Base-by-base conservation (phyloP, 2,329 filamentous ascomycete species). In the Dactylellina leptospora region DNA sequence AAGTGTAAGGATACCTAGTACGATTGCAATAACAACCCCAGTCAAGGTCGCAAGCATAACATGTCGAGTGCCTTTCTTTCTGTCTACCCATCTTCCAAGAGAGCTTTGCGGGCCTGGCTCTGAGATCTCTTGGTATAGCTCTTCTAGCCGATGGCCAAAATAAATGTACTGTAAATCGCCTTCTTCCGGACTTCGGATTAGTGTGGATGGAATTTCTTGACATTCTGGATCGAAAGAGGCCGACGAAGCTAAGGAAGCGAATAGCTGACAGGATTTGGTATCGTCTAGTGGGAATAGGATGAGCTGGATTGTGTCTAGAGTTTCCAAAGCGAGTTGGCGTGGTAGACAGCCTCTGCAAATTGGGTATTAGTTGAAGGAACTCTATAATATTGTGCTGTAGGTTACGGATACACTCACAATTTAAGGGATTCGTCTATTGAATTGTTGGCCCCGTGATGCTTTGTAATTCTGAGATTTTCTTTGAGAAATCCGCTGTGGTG, bases 401-500 rank as follows among this genome's bases (percentile, higher is more conserved):
- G 20, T 3, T 47, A 44, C 20, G 4, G 16, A 11, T 18, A 45
- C 5, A 42, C 56, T 18, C 44, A 61, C 45, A 51, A 4, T 51
- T 61, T 71, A 0, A 74, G 20, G 30, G 40, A 66, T 4, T 75
- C 66, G 9, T 40, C 18, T 0, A 55, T 30, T 42, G 54, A 61
- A 20, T n/a, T n/a, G 74, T 30, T 28, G 16, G 11, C 2, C 54
- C 53, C 5, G n/a, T 47, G 13, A 28, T 70, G 30, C 22, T 50
- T 73, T n/a, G 69, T 61, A 28, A 73, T 56, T 33, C 56, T 44
- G 5, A 77, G 54, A 40, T 78, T 73, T 51, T 79, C 77, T 40
- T 77, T 78, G 3, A 79, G 47, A 28, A 78, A 76, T 11, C 76
- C 75, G 11, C 76, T 75, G 50, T 79, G 75, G 60, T 79, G 76